Conservation (phyloP, 2,329 filamentous ascomycete species). For the Penicillium fuscoglaucum region DNA sequence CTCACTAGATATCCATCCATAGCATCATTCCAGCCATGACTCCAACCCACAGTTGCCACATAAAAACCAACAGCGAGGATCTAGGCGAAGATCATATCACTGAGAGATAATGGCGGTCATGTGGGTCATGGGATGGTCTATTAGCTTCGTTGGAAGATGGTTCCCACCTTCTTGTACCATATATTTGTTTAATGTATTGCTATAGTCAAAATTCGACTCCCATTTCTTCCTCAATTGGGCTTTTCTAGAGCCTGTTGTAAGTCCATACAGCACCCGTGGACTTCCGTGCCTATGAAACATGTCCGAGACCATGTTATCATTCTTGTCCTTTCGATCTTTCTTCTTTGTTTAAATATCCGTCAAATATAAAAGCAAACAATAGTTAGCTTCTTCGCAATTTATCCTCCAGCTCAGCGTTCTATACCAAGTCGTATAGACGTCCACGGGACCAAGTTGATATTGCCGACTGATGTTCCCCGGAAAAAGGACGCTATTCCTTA, state of each 20-base stretch:
- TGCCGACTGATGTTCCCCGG: constrained; percentile 2
- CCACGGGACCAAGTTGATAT: neutral
- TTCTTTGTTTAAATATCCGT: neutral
- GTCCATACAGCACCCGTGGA: neutral
- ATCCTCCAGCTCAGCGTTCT: neutral
- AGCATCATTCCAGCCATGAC: too few species aligned
- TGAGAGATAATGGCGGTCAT: neutral
- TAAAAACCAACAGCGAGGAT: too few species aligned
- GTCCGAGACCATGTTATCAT: neutral
- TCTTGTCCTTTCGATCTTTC: neutral
- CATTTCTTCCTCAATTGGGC: neutral
- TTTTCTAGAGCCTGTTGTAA: neutral
- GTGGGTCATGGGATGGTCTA: neutral
- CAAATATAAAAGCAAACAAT: neutral
- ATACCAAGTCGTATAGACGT: neutral
- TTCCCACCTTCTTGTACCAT: neutral
- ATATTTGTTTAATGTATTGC: neutral
- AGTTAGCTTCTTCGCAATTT: neutral
- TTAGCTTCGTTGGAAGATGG: neutral
- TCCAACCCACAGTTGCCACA: too few species aligned
- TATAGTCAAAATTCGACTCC: neutral
- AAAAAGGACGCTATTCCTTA: constrained; percentile 11
- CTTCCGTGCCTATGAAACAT: neutral
- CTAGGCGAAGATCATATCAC: neutral
- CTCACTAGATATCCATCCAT: too few species aligned